Evolutionary conservation across 805 yeast species (phyloP), one percentile per base, ranked within the genome.

Genomic region (Wickerhamiella dianesei): DNA sequence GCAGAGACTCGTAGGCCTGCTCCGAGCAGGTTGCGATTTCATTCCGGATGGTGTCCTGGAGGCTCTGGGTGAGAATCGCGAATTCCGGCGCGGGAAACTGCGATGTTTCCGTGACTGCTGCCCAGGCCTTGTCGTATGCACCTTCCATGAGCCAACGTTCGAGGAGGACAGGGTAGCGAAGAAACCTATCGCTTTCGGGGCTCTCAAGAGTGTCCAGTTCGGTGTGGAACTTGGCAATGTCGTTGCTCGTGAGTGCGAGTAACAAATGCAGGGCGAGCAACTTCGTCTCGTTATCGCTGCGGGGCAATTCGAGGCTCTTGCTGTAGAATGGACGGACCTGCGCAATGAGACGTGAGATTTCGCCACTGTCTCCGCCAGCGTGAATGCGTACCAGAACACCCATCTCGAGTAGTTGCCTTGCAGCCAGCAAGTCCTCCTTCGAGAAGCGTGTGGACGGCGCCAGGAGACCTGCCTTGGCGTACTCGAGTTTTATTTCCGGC

Each of bases 131-230:
- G 64, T 86, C 92, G 65, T 88, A 92, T 53, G 89, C 82, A 40
- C 98, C 98, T 66, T 92, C 97, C 81, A 89, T 86, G 54, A 92
- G 75, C 82, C 94, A 85, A 54, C 84, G 79, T 63, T 92, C 97
- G 56, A 92, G 77, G 55, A 79, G 79, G 46, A 89, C 79, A 20
- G 97, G 97, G 62, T 87, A 87, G 43, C 77, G 74, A 55, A 89
- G 69, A 61, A 73, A 84, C 54, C 73, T 69, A 61, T 84, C 95
- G 35, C 72, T 69, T 55, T 85, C 89, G 51, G 76, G 68, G 50
- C 67, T 70, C 55, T 73, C 75, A 54, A 87, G 72, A 49, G 69
- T 70, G 63, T 89, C 96, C 51, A 89, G 70, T 62, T 86, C 96
- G 21, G 87, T 80, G 66, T 92, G 96, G 68, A 89, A 92, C 61